Evolutionary conservation across 2,329 filamentous ascomycete genomes (phyloP).

Genomic region (Calonectria pseudoreteaudii): DNA sequence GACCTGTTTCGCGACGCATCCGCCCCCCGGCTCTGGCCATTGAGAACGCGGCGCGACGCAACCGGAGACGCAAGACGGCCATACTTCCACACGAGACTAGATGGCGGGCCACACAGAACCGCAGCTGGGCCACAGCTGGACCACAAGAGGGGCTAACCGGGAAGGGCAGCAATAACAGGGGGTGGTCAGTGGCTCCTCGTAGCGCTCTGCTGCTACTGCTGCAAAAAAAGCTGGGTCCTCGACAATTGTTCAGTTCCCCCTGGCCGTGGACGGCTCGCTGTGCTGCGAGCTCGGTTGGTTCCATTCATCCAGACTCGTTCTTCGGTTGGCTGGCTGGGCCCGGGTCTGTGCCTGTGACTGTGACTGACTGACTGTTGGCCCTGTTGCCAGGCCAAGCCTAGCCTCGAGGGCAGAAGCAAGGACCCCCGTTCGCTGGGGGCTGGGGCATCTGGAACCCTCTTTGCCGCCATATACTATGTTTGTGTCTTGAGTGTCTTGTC

Average conservation of each 20-base stretch:
- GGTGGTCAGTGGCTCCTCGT: slow-evolving; percentile 38
- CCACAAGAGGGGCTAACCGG: slow-evolving; percentile 32
- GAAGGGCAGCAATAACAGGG: slow-evolving; percentile 30
- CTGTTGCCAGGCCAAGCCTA: slow-evolving; percentile 16
- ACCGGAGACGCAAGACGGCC: slow-evolving; percentile 26
- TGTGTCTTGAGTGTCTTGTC: slow-evolving; percentile 14
- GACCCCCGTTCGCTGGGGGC: slow-evolving; percentile 26
- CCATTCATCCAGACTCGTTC: slow-evolving; percentile 11
- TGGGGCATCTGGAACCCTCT: slow-evolving; percentile 20
- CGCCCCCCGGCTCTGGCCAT: slow-evolving; percentile 28
- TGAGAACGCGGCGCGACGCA: slow-evolving; percentile 32
- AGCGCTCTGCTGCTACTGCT: slow-evolving; percentile 30
- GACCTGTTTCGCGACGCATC: slow-evolving; percentile 42
- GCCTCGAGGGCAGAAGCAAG: slow-evolving; percentile 11
- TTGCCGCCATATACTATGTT: slow-evolving; percentile 17
- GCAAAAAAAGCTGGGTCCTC: slow-evolving; percentile 14
- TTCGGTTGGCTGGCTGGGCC: slow-evolving; percentile 7
- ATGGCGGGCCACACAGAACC: slow-evolving; percentile 14
- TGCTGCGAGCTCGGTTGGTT: slow-evolving; percentile 5
- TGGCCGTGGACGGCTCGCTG: slow-evolving; percentile 3
- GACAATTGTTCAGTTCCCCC: slow-evolving; percentile 11
- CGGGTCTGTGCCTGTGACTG: slow-evolving; percentile 2
- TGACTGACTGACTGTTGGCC: slow-evolving; percentile 15
- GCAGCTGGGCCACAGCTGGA: slow-evolving; percentile 26
- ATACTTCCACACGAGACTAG: slow-evolving; percentile 8